Percentiles rank a stretch among this genome's conserved stretches.
Evolutionary conservation across 352 stramenopile genomes (phyloP).

Genomic region (Phytophthora tubulina): DNA sequence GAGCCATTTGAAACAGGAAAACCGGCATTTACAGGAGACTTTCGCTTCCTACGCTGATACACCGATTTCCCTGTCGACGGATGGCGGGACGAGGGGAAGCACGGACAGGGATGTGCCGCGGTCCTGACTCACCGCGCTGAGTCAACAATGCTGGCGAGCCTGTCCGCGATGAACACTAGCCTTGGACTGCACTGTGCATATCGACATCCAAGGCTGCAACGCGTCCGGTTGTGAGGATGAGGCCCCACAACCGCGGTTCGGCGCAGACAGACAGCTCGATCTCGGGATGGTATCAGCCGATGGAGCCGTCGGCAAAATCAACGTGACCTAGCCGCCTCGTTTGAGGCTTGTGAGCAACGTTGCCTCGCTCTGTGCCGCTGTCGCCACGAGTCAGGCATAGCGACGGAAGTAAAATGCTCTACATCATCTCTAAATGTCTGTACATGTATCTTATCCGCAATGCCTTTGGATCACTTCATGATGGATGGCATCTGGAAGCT

Average conservation of each 20-base stretch:
- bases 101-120: conserved; percentile 19
- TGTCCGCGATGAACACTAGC: conserved; percentile 32
- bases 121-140: conserved; percentile 31
- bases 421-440: not conserved
- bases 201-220: not conserved
- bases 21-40: conserved; percentile 1
- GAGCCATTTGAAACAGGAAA: conserved; percentile 3
- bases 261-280: conserved; percentile 16
- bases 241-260: conserved; percentile 13
- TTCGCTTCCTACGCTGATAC: not conserved
- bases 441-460: not conserved
- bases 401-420: not conserved
- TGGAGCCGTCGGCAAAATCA: conserved; percentile 12
- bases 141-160: conserved; percentile 28
- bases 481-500: no score
- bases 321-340: conserved; percentile 17
- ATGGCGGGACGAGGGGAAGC: conserved; percentile 25
- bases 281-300: conserved; percentile 20
- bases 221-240: conserved; percentile 6
- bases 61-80: conserved; percentile 2
- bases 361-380: conserved; percentile 10
- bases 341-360: conserved; percentile 18
- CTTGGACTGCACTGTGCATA: conserved; percentile 16
- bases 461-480: no score
- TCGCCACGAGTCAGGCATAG: conserved; percentile 23